Percentiles rank a stretch among this genome's conserved stretches.
These are phyloP conservation scores for Panicum miliaceum DNA, from an alignment of 176 grass and related monocot species.

Conservation along the genomic window DNA sequence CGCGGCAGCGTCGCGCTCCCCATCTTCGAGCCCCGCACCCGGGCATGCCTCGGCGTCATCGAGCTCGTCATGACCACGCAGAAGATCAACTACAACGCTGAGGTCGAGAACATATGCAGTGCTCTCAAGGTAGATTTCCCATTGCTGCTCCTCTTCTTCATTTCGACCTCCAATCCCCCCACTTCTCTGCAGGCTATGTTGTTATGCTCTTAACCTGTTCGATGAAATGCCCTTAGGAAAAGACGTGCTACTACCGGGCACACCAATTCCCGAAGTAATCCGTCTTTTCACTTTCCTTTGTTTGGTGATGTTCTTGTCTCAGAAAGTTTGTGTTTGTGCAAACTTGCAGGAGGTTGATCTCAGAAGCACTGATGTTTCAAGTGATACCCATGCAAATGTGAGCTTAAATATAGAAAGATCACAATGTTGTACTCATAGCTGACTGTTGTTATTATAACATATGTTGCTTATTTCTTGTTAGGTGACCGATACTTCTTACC, in stretches of 20 bases:
- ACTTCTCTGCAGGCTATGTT: background rate
- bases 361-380: constrained; percentile 57
- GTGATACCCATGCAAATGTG: constrained; percentile 60
- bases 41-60: constrained; percentile 80
- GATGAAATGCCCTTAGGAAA: constrained; percentile 46
- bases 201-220: constrained; percentile 43
- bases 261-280: constrained; percentile 58
- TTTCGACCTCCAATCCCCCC: background rate
- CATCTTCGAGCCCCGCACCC: constrained; percentile 60
- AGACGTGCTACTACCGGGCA: constrained; percentile 48
- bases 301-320: constrained; percentile 10
- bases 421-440: background rate
- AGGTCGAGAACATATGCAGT: constrained; percentile 85
- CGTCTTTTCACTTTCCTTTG: constrained; percentile 38
- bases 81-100: constrained; percentile 81
- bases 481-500: constrained; percentile 64
- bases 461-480: constrained; percentile 51
- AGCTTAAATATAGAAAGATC: constrained; percentile 25
- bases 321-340: constrained; percentile 17
- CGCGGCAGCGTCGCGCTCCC: constrained; percentile 84
- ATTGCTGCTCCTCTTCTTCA: background rate
- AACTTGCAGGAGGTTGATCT: constrained; percentile 88
- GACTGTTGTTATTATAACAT: constrained; percentile 9
- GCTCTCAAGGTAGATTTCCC: constrained; percentile 77
- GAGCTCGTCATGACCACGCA: constrained; percentile 88